Base-by-base conservation (phyloP, 768 basidiomycete species). In the Suillus paluster region DNA sequence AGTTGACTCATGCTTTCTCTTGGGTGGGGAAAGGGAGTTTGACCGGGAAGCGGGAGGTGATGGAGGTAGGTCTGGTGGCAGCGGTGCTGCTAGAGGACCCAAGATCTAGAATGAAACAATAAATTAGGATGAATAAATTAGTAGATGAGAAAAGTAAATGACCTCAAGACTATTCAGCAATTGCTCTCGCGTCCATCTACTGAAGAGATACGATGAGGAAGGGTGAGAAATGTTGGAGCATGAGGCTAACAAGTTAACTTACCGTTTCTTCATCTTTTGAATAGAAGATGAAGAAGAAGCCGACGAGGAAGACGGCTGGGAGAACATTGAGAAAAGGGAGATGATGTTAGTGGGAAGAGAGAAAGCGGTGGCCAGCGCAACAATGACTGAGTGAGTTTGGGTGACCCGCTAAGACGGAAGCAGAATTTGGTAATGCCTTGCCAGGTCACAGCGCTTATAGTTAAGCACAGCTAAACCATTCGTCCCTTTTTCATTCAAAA, bases 41-140 rank as follows among this genome's bases (percentile, higher is more conserved):
- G 72, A 70, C 66, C 79, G 77, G 67, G 82, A 80, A 34, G 75
- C 71, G 30, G 81, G 79, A 60, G 83, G 79, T 69, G 82, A 79
- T 63, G 79, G 77, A 52, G 80, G 81, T 54, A 82, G 68, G 58
- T 79, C 74, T 64, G 79, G 75, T 60, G 83, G 80, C 57, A 82
- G 79, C 50, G 77, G 77, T n/a, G 73, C 61, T 39, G 73, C 69
- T 62, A 78, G 73, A 39, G 75, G 64, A 58, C 80, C 76, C 64
- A 80, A 67, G 71, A 80, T 79, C 82, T 83, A 68, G 27, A 59
- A 56, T 57, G 45, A 21, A 48, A 49, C 3, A 25, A 54, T 14
- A 42, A 57, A 49, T 23, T 39, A 61, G 44, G 59, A 44, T 54
- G 48, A 41, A 45, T 4, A 50, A 44, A 39, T 55, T 48, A 64